A percentile compares a stretch with the other conserved stretches of the same genome.
Evolutionary conservation across 768 basidiomycete genomes (phyloP).

Genomic region (Pisolithus sp.): DNA sequence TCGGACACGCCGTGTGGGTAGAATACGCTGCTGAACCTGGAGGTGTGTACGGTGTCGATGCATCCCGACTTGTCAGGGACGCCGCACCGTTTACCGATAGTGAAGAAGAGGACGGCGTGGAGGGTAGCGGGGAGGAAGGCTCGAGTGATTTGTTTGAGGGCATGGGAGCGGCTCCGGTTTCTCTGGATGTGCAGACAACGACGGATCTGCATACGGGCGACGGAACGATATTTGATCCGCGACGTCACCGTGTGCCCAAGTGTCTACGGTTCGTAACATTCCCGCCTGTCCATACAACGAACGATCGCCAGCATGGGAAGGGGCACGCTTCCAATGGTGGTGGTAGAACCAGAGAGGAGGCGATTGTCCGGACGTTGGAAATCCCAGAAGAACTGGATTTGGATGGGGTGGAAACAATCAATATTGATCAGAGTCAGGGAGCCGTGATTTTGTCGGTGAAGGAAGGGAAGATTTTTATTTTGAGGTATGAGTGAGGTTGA

Average conservation of each 20-base stretch:
- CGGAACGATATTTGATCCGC: slow-evolving; percentile 18
- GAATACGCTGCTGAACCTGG: slow-evolving; percentile 42
- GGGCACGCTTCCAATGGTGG: slow-evolving; percentile 6
- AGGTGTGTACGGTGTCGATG: slow-evolving; percentile 23
- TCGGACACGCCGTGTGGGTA: slow-evolving; percentile 84
- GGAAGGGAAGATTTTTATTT: slow-evolving; percentile 65
- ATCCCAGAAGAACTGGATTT: slow-evolving; percentile 61
- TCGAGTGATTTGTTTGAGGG: slow-evolving; percentile 1
- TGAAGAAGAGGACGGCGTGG: slow-evolving; percentile 22
- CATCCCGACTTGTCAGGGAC: slow-evolving; percentile 24
- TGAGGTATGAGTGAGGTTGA: slow-evolving; percentile 48
- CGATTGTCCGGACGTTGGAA: slow-evolving; percentile 51
- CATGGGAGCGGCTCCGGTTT: slow-evolving; percentile 4
- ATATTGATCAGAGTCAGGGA: slow-evolving; percentile 72
- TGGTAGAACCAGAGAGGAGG: slow-evolving; percentile 29
- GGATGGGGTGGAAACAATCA: slow-evolving; percentile 64
- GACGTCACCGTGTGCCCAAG: slow-evolving; percentile 33
- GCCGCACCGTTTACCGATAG: slow-evolving; percentile 17
- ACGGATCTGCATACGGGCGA: slow-evolving; percentile 12
- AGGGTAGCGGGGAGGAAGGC: slow-evolving; percentile 12
- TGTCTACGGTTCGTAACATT: slow-evolving; percentile 67
- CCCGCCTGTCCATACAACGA: slow-evolving; percentile 38
- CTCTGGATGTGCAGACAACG: slow-evolving; percentile 3
- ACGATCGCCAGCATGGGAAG: slow-evolving; percentile 11
- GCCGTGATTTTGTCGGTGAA: slow-evolving; percentile 64